Evolutionary conservation across 495 filamentous ascomycete genomes (phyloP).

Genomic region (Hypoxylon trugodes): DNA sequence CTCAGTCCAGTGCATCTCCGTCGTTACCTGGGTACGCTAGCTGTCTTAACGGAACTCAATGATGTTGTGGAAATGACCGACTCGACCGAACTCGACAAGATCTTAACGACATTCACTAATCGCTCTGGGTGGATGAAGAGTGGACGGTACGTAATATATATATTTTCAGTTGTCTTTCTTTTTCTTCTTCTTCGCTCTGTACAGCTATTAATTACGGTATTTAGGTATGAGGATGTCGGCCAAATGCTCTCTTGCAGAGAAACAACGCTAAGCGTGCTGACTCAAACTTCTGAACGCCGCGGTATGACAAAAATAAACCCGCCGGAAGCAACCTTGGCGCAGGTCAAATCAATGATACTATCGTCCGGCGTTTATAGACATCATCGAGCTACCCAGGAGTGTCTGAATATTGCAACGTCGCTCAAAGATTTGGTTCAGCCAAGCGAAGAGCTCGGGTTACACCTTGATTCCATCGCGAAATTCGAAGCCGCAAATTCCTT

Average conservation of each 20-base stretch:
- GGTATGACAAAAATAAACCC: conserved; percentile 62
- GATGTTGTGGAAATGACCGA: conserved; percentile 72
- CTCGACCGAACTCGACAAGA: conserved; percentile 65
- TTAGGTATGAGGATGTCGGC: conserved; percentile 80
- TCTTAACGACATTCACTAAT: conserved; percentile 67
- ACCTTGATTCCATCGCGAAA: conserved; percentile 74
- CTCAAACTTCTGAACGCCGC: conserved; percentile 69
- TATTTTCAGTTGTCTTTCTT: too few relatives aligned
- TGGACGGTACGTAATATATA: conserved; percentile 66
- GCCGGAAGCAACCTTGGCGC: conserved; percentile 71
- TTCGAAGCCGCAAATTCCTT: conserved; percentile 87
- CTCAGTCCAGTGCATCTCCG: conserved; percentile 69
- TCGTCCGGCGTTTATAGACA: conserved; percentile 77
- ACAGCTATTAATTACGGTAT: conserved; percentile 36
- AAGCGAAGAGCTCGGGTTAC: conserved; percentile 72
- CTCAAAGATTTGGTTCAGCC: conserved; percentile 75
- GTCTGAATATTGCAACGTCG: conserved; percentile 81
- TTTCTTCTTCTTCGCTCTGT: too few relatives aligned
- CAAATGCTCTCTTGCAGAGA: conserved; percentile 83
- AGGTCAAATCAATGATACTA: conserved; percentile 75
- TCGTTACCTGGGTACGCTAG: conserved; percentile 72
- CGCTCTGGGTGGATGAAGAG: conserved; percentile 81
- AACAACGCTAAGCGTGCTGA: conserved; percentile 82
- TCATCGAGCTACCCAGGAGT: conserved; percentile 85
- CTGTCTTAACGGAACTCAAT: conserved; percentile 81